Evolutionary conservation across 768 basidiomycete species (phyloP).

Genomic region (Tephrocybe sp.): DNA sequence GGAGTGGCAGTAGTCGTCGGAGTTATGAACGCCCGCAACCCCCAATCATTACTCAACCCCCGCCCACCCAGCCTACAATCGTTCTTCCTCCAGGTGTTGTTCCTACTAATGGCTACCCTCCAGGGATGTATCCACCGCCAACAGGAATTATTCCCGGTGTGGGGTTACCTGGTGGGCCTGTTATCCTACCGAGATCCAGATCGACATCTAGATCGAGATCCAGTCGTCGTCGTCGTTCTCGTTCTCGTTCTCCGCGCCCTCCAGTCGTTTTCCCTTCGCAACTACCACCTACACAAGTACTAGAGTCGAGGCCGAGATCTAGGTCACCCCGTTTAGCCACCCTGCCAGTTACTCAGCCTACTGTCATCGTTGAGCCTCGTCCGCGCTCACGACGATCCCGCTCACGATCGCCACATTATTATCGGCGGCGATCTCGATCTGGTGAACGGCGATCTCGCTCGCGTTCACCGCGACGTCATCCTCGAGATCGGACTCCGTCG

Average conservation of each 20-base stretch:
- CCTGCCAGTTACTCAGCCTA: too few relatives aligned
- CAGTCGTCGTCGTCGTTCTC: background rate
- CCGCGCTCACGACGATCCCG: slow-evolving; percentile 7
- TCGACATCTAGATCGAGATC: too few relatives aligned
- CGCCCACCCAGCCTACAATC: background rate
- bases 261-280: too few relatives aligned
- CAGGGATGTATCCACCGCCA: too few relatives aligned
- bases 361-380: background rate
- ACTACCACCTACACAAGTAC: too few relatives aligned
- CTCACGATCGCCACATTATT: slow-evolving; percentile 20
- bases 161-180: too few relatives aligned
- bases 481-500: slow-evolving; percentile 12
- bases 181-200: too few relatives aligned
- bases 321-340: too few relatives aligned
- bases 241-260: slow-evolving; percentile 7
- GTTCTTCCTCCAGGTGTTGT: background rate
- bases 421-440: slow-evolving; percentile 23
- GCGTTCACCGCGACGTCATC: background rate
- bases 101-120: too few relatives aligned
- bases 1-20: background rate
- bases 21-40: background rate
- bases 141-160: too few relatives aligned
- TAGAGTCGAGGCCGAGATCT: too few relatives aligned
- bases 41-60: background rate
- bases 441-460: slow-evolving; percentile 20